Conservation (phyloP, 306 rosid species). For the Inga leiocalycina region DNA sequence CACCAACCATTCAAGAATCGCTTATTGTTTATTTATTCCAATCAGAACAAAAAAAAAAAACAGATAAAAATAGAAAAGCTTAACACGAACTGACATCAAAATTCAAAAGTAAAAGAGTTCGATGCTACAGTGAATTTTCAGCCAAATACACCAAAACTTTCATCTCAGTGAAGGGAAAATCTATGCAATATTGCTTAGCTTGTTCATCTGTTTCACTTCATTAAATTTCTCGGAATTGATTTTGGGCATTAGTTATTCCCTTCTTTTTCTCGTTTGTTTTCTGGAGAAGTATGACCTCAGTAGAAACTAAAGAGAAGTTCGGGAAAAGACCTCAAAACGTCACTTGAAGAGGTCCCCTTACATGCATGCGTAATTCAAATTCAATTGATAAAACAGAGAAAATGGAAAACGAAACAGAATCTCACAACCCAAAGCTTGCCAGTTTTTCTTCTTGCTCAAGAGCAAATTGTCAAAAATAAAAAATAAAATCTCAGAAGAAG, state of each 20-base stretch:
- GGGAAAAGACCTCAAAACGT: neutral
- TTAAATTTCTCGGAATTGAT: neutral
- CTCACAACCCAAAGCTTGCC: slow-evolving; percentile 1
- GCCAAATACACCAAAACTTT: neutral
- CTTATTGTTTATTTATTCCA: neutral
- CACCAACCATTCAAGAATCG: slow-evolving; percentile 21
- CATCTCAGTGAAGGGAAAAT: neutral
- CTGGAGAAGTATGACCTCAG: neutral
- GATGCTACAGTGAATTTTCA: neutral
- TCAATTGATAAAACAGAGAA: neutral
- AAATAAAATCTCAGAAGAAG: neutral
- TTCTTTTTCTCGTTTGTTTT: slow-evolving; percentile 2
- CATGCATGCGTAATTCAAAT: neutral
- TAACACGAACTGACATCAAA: neutral
- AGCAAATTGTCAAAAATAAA: neutral
- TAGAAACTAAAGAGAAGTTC: neutral
- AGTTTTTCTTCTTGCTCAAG: neutral
- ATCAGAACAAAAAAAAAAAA: neutral
- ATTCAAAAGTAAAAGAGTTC: neutral
- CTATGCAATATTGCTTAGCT: neutral
- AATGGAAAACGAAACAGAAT: slow-evolving; percentile 6
- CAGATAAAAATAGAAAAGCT: neutral
- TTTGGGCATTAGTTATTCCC: neutral
- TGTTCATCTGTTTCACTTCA: slow-evolving; percentile 1
- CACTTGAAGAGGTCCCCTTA: neutral